Evolutionary conservation across 1,284 basidiomycete species (phyloP), one percentile per base, ranked within the genome.

Genomic region (Microstroma glucosiphilum): DNA sequence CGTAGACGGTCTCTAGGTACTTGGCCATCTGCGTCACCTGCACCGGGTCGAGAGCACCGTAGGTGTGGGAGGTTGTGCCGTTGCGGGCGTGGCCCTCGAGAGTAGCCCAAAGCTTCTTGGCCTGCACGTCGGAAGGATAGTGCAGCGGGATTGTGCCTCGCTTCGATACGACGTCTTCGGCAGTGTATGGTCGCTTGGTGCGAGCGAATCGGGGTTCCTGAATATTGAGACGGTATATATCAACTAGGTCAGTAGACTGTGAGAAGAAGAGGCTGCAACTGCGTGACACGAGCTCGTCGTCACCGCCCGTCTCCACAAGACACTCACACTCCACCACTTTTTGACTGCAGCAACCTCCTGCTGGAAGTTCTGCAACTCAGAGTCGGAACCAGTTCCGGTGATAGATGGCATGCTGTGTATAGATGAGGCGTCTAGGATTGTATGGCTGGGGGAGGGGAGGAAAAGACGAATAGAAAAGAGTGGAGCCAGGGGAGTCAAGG

Each of bases 31-130:
- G 77, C 40, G 85, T 85, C 49, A 86, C 85, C 82, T 98, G 94
- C 13, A 98, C 92, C 1, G 93, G 92, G 81, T 98, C 96, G 67
- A 98, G 87, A 40, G 93, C 93, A 83, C 94, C 94, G 80, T 97
- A 98, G 68, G 94, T 94, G 80, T 92, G 91, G 30, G 89, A 91
- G 1, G 89, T 89, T 17, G 90, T 78, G 43, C 76, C 77, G 69
- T 82, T 81, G 55, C 79, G 65, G 63, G 81, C 80, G 60, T 82
- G 79, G 43, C 87, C 82, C 56, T 83, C 82, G 68, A 94, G 84
- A 61, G 87, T 78, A 6, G 79, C 80, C 84, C 86, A 96, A 51
- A 96, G 85, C 82, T 98, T 98, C 84, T 93, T 90, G 67, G 84
- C 93, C 79, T 86, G 86, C 1, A 87, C 75, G 77, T 92, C 85